Evolutionary conservation across 139 green algal genomes (phyloP), one percentile per base, ranked within the genome.

Genomic region (Chlorella sorokiniana): DNA sequence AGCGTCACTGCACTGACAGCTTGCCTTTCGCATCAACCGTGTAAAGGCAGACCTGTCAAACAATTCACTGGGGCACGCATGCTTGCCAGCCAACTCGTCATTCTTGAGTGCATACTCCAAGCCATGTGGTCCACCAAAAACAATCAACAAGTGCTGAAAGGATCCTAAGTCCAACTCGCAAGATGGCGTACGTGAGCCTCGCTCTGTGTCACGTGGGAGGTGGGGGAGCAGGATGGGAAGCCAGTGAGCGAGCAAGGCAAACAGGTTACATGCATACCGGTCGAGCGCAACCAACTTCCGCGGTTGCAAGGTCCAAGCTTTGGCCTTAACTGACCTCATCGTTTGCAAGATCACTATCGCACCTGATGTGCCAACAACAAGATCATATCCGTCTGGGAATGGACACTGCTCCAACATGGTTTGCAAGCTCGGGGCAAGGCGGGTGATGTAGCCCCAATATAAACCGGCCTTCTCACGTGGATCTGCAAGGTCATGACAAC

Each of bases 361-460:
- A 68, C 73, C 73, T 29, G 85, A 92, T 11, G 90, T 94, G 62
- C 93, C 92, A 9, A 97, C 71, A 9, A 81, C 90, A 8, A 97
- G 83, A 84, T 97, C 94, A 77, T 97, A 97, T 2, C 83, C 87
- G 0, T 79, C 90, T 59, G 79, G 35, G 56, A 89, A 94, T 44
- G 54, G 89, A 48, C 86, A 88, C 10, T 90, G 89, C 18, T 86
- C 72, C 38, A 97, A 62, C 27, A 93, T 86, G 6, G 83, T 88
- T 25, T 77, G 59, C 22, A 98, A 74, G 27, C 86, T 89, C 44
- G 79, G 67, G 0, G 92, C 93, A 0, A 98, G 63, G n/a, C 95
- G 88, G 29, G 92, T 89, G 37, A 84, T 85, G 89, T 96, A 98
- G 54, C 95, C 95, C 95, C 95, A 98, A 82, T 97, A 97, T 31